These are phyloP conservation scores for Bombardia bombarda DNA, from an alignment of 495 filamentous ascomycete species.

Conservation along the genomic window DNA sequence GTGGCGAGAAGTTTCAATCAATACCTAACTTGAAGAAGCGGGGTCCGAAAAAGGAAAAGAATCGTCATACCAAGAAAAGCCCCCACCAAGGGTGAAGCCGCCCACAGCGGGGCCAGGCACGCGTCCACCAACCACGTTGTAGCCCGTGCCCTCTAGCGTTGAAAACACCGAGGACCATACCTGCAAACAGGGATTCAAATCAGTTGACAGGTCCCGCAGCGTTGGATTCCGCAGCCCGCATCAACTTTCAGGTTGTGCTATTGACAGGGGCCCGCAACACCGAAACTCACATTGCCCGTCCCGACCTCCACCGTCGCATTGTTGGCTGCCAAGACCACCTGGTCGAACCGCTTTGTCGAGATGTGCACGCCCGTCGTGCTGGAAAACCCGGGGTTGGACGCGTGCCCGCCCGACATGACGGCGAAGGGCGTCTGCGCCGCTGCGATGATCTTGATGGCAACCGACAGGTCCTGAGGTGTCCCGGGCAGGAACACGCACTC, in stretches of 20 bases:
- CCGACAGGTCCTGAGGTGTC: constrained; percentile 12
- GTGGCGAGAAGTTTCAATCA: not conserved
- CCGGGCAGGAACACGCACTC: constrained; percentile 13
- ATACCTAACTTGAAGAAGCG: too few relatives aligned
- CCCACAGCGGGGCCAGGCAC: constrained; percentile 18
- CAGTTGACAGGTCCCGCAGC: too few relatives aligned
- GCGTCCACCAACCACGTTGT: constrained; percentile 19
- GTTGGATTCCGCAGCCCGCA: too few relatives aligned
- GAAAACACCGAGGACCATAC: too few relatives aligned
- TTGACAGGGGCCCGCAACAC: too few relatives aligned
- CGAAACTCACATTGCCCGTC: constrained; percentile 6
- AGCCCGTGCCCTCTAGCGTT: constrained; percentile 7
- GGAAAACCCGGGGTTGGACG: constrained; percentile 18
- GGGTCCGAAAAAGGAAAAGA: not conserved
- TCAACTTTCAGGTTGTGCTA: too few relatives aligned
- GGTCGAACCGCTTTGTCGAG: constrained; percentile 16
- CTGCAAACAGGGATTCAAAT: too few relatives aligned
- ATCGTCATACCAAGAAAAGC: constrained; percentile 15
- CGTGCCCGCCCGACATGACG: constrained; percentile 38
- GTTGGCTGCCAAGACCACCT: constrained; percentile 20
- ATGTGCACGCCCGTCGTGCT: constrained; percentile 26
- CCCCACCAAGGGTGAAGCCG: constrained; percentile 21
- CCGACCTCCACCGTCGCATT: constrained; percentile 40
- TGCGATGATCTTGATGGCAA: constrained; percentile 12
- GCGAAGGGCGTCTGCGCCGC: constrained; percentile 27